Evolutionary conservation across 1,284 basidiomycete species (phyloP), one percentile per base, ranked within the genome.

Genomic region (Pholiota adiposa): DNA sequence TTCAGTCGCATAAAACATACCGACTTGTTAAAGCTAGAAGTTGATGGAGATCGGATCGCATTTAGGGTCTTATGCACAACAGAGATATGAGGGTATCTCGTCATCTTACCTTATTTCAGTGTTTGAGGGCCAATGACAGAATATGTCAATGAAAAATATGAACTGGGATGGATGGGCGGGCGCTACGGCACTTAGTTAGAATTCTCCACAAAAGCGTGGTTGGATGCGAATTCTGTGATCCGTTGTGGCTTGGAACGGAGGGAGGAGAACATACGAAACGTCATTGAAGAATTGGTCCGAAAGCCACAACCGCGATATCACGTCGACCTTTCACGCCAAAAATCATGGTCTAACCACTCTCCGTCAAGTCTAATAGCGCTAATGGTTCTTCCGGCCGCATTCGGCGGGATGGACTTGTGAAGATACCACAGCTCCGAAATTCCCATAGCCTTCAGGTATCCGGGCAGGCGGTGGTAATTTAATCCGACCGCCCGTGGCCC

Each of bases 401-500:
- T 82, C 21, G 70, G 65, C 25, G 44, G 61, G 0, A 75, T 66
- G 4, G 76, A 75, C 40, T 69, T 63, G 58, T 80, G 71, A 58
- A 90, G 71, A 69, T 83, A 85, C 90, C 92, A 97, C 0, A 98
- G 69, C 56, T 90, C 84, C 3, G 77, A 65, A 7, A 98, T 82
- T 1, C 83, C 83, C 19, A 84, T 70, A 0, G 75, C 72, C 56
- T 78, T 72, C 12, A 96, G 79, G 72, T 98, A 98, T 7, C 82
- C 77, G 41, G 79, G 79, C 64, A 92, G 72, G 12, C 83, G 81
- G 54, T 77, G 67, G 69, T 97, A 99, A 73, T 98, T 96, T 56
- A 96, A 78, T 0, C 94, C 97, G 41, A 99, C 95, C 14, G 89
- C 87, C 3, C 48, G 54, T n/a, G 54, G 54, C n/a, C 54, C 54